Evolutionary conservation across 2,329 filamentous ascomycete species (phyloP), one percentile per base, ranked within the genome.

Genomic region (Penicillium brevicompactum): DNA sequence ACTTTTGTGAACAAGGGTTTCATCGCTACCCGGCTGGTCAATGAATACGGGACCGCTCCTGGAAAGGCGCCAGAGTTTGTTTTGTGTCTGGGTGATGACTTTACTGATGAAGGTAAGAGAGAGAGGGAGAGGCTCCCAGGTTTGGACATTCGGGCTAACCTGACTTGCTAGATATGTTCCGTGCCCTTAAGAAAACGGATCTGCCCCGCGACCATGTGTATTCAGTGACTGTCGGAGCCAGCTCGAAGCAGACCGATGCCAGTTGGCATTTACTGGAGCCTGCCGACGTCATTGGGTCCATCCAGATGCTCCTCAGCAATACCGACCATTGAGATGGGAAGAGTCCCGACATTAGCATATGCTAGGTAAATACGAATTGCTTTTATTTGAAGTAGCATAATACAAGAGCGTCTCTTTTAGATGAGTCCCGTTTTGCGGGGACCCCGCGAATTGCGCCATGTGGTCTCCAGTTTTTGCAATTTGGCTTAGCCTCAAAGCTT

Each of bases 1-100:
- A 92, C 88, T 1, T 96, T 96, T 68, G 92, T 99, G 78, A 97
- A 97, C 82, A 99, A 99, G 80, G 94, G 94, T 30, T 92, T 95
- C 75, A 97, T 97, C 61, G 90, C 88, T 14, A 92, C 91, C 77
- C 86, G 88, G 5, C 82, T 99, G 16, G 87, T 97, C 37, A 78
- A 84, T 21, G 86, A 87, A 46, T 95, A 95, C 73, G 86, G 79
- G 40, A 71, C 64, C 6, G 78, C 75, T 1, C 73, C 74, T 1
- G 80, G 80, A 4, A 79, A 85, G 48, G 83, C 84, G 50, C 84
- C 92, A 0, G 91, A 93, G 64, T 97, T 97, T 69, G 87, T 95
- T 10, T 81, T 97, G 49, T 99, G 94, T 74, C 78, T 92, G 58
- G 94, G 94, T 41, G 94, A 99, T 73, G 94, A 99, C 69, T 95